Evolutionary conservation across 345 rosid species (phyloP).

Genomic region (Citrus trifoliata): DNA sequence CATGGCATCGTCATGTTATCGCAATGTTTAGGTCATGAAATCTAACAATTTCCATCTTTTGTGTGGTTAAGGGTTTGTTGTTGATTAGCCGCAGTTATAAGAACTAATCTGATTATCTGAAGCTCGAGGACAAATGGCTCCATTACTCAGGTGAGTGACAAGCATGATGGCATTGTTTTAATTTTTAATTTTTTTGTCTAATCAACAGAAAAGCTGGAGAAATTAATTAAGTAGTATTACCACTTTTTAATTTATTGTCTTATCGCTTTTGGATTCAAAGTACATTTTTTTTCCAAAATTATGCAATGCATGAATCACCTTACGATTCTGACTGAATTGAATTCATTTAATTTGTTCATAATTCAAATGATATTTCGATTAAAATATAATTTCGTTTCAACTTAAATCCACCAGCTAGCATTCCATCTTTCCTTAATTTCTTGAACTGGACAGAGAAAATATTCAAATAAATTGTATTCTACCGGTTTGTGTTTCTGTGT

Average conservation of each 20-base stretch:
- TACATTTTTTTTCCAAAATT: neutral
- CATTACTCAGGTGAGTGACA: slow-evolving; percentile 4
- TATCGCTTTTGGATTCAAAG: neutral
- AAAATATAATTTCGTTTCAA: neutral
- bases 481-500: neutral
- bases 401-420: neutral
- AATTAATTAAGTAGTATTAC: neutral
- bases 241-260: slow-evolving; percentile 10
- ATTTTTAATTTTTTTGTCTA: neutral
- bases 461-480: neutral
- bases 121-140: neutral
- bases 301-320: slow-evolving; percentile 10
- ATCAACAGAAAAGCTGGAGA: neutral
- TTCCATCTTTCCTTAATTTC: neutral
- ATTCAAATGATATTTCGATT: neutral
- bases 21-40: slow-evolving; percentile 18
- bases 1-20: slow-evolving; percentile 19
- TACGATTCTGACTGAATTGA: neutral
- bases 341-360: neutral
- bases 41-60: neutral
- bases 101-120: neutral
- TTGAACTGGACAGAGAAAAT: neutral
- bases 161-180: neutral
- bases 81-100: neutral
- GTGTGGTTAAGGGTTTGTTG: neutral